phyloP scores from a whole-genome alignment of 2,329 filamentous ascomycete species.

The Colletotrichum eleusines region DNA sequence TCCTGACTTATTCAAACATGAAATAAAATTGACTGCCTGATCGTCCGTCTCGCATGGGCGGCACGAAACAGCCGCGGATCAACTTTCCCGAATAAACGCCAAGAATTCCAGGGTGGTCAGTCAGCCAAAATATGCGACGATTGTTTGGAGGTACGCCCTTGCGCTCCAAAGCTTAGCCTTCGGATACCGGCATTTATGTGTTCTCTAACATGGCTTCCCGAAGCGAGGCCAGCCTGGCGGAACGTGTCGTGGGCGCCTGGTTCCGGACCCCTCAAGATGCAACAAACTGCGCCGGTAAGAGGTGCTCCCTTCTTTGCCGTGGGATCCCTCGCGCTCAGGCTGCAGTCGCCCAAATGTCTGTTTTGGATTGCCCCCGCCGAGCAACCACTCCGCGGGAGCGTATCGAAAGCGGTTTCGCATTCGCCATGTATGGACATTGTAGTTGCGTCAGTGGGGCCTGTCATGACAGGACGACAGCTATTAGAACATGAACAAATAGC shows the following conservation, averaged over 20 bases:
- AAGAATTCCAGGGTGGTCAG: slow-evolving; percentile 9
- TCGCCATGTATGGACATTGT: slow-evolving; percentile 30
- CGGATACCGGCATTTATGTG: slow-evolving; percentile 26
- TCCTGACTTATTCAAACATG: slow-evolving; percentile 12
- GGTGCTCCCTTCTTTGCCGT: slow-evolving; percentile 28
- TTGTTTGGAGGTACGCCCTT: slow-evolving; percentile 4
- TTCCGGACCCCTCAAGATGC: not conserved
- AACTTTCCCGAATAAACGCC: slow-evolving; percentile 23
- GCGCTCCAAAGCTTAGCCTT: slow-evolving; percentile 34
- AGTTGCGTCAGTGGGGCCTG: slow-evolving; percentile 31
- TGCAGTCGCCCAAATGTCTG: slow-evolving; percentile 35
- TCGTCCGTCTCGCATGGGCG: slow-evolving; percentile 29
- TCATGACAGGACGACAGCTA: slow-evolving; percentile 35
- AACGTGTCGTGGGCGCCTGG: slow-evolving; percentile 9
- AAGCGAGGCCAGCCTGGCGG: slow-evolving; percentile 7
- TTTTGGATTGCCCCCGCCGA: slow-evolving; percentile 37
- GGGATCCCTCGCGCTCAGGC: slow-evolving; percentile 36
- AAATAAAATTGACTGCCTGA: slow-evolving; percentile 19
- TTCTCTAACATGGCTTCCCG: slow-evolving; percentile 17
- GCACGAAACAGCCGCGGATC: slow-evolving; percentile 29
- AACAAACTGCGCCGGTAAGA: slow-evolving; percentile 35
- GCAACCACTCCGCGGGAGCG: slow-evolving; percentile 30
- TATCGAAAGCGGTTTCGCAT: slow-evolving; percentile 41
- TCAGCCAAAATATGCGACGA: not conserved
- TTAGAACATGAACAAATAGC: slow-evolving; percentile 39